Base-by-base conservation (phyloP, 768 basidiomycete species). In the Lentinula guzmanii region DNA sequence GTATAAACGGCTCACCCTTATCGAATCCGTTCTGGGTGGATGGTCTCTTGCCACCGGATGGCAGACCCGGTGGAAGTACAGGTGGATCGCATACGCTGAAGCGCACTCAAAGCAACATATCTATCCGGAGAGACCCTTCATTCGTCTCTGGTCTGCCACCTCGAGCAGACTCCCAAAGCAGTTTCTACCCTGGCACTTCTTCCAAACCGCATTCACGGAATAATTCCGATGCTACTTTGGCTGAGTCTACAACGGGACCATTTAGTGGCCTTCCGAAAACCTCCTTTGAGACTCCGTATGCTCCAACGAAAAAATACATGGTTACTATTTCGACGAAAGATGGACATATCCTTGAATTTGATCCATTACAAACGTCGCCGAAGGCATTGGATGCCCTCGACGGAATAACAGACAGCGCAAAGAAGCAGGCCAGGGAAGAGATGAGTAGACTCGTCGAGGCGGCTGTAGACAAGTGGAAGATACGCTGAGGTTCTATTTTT, bases 321-420 rank as follows among this genome's bases (percentile, higher is more conserved):
- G 21, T 72, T 70, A 45, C 66, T 1, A 86, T 94, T n/a, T 86
- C 90, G 4, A 92, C 87, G 0, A 84, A 80, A 43, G 91, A 93
- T 65, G 93, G 93, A 0, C 85, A 89, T 65, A 71, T 89, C n/a
- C 79, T 96, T 28, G 86, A 88, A 70, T 94, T 96, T 67, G 89
- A 96, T 65, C 93, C 93, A 8, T 75, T 95, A 46, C 79, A 80
- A 62, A 86, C 89, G 13, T 86, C 88, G 2, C 86, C 91, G 1
- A 79, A 81, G 2, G 79, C 89, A 52, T 74, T 95, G 34, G 89
- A 93, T 67, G 85, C 82, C 35, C 77, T 92, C 7, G 86, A 90
- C 58, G 90, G 90, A 4, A 89, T 93, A 62, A 84, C 89, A 0
- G 84, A 87, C 60, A 89, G 87, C 66, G 90, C 91, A 46, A 93